Conservation (phyloP, 805 yeast species). For the Yarrowia porcina region DNA sequence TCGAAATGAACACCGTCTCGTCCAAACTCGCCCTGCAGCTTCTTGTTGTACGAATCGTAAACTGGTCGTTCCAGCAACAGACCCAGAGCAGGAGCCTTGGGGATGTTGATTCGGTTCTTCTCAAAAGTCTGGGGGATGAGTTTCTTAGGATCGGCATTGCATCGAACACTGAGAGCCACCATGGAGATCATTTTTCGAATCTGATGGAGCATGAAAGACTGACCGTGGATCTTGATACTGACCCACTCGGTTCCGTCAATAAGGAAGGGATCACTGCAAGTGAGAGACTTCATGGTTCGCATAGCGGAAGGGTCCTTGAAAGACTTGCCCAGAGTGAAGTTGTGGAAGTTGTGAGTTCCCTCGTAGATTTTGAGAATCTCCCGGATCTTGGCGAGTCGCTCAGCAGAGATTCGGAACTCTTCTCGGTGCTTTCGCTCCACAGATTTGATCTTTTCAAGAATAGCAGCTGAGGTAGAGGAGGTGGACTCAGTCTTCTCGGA, state of each 20-base stretch:
- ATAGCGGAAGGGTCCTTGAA: slow-evolving; percentile 82
- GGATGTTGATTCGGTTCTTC: slow-evolving; percentile 74
- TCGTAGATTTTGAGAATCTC: slow-evolving; percentile 67
- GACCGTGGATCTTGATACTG: slow-evolving; percentile 94
- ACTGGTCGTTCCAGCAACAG: slow-evolving; percentile 87
- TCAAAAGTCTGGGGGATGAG: slow-evolving; percentile 78
- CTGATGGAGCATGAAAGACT: slow-evolving; percentile 96
- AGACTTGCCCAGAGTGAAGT: slow-evolving; percentile 76
- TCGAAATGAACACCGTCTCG: slow-evolving; percentile 71
- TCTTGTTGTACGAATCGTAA: slow-evolving; percentile 76
- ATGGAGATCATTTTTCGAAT: slow-evolving; percentile 96
- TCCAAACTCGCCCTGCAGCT: slow-evolving; percentile 63
- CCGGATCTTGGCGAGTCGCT: slow-evolving; percentile 61
- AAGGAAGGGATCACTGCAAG: slow-evolving; percentile 83
- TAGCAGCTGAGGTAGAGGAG: too few relatives aligned
- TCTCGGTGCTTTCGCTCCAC: slow-evolving; percentile 64
- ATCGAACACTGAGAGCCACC: slow-evolving; percentile 79
- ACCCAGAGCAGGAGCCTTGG: slow-evolving; percentile 97
- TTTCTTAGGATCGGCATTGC: slow-evolving; percentile 71
- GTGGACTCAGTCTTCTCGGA: too few relatives aligned
- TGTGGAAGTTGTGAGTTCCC: slow-evolving; percentile 91
- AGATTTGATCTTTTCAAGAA: slow-evolving; percentile 27
- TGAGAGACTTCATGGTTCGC: slow-evolving; percentile 74
- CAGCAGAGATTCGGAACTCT: slow-evolving; percentile 60
- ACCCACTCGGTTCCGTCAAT: slow-evolving; percentile 96